Evolutionary conservation across 371 early-diverging fungal species (phyloP), one percentile per base, ranked within the genome.

Genomic region (Dinochytrium kinnereticum): DNA sequence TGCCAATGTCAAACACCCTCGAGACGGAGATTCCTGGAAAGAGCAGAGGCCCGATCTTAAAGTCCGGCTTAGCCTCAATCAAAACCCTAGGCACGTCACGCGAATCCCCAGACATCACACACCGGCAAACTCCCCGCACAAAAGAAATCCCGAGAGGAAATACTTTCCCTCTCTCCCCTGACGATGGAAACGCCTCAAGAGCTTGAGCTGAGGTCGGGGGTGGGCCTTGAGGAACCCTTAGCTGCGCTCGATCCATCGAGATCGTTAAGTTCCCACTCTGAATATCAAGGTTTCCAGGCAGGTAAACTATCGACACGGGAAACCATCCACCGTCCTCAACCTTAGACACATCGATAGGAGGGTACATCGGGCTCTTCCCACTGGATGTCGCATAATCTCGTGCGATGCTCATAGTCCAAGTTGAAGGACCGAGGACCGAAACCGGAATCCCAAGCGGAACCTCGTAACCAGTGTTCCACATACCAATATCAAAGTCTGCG

Each of bases 381-480:
- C 24, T 24, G 33, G 37, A 19, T 19, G 26, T 13, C 3, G 64
- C 64, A 37, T 28, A 64, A 7, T 3, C 37, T 17, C 64, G 17
- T 13, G 31, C 34, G 2, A 64, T 17, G 64, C 64, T 64, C 10
- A 64, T 30, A 3, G 64, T 64, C 64, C 64, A 64, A 10, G 19
- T 17, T 33, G 64, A 30, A 15, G 64, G 64, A 15, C 34, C 64
- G 33, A 37, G 19, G 10, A 64, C 10, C 15, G 64, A 34, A 3
- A 64, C 64, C 10, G 64, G 64, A 36, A 64, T 2, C 7, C 36
- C 36, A 34, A 64, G 28, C 31, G 64, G 64, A 3, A 64, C 64
- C 31, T 10, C 10, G 64, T 64, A 64, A 33, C 64, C 64, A 3
- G 64, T 37, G 34, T 64, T 64, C 64, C 34, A 64, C 64, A 64